A percentile compares a stretch with the other conserved stretches of the same genome.
Evolutionary conservation across 345 rosid genomes (phyloP).

Genomic region (Conringia planisiliqua): DNA sequence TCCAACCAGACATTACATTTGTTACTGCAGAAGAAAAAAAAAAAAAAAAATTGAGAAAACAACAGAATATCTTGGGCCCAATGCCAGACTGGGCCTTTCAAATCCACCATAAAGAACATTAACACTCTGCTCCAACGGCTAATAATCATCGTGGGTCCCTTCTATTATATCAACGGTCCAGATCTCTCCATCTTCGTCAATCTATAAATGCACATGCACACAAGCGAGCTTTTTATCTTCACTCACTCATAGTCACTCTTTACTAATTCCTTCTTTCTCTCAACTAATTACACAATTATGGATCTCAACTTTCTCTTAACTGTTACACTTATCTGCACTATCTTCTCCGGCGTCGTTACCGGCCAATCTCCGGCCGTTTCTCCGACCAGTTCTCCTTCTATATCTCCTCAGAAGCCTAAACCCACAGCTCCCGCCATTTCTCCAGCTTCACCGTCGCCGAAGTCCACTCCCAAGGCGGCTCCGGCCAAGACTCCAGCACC

Average conservation of each 20-base stretch:
- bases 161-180: slow-evolving; percentile 20
- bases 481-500: not conserved
- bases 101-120: not conserved
- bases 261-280: slow-evolving; percentile 11
- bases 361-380: slow-evolving; percentile 18
- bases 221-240: not conserved
- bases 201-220: not conserved
- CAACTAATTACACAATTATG: slow-evolving; percentile 5
- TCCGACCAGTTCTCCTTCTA: slow-evolving; percentile 22
- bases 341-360: slow-evolving; percentile 8
- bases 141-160: slow-evolving; percentile 25
- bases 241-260: slow-evolving; percentile 13
- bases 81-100: not conserved
- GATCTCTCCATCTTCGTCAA: slow-evolving; percentile 14
- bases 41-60: not conserved
- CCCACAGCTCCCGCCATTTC: slow-evolving; percentile 24
- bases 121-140: slow-evolving; percentile 16
- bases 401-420: not conserved
- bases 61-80: not conserved
- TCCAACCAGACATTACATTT: too few relatives aligned
- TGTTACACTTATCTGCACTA: slow-evolving; percentile 30
- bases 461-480: slow-evolving; percentile 23
- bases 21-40: not conserved
- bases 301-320: slow-evolving; percentile 23
- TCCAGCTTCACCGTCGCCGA: slow-evolving; percentile 26